Evolutionary conservation across 1,284 basidiomycete species (phyloP), one percentile per base, ranked within the genome.

Genomic region (Coniferiporia weirii): DNA sequence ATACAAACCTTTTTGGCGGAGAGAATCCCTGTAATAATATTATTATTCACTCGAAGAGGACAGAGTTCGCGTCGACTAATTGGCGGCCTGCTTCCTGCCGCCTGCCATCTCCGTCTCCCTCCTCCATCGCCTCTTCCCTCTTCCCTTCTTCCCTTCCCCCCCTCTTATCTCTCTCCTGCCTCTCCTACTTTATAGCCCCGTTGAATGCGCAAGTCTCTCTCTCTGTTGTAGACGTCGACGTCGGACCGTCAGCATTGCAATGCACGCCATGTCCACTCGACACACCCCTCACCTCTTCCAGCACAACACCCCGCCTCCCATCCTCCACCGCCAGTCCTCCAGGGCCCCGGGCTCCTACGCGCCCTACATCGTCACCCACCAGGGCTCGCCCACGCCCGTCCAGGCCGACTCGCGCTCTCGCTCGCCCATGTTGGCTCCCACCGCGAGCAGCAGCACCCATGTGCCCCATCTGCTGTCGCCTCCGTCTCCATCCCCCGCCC

Each of bases 401-500:
- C 27, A 27, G 27, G 19, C 44, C n/a, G 22, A 48, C 52, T 15
- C 44, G 17, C 58, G 54, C 17, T 47, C 48, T 36, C 49, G 48
- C 20, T 52, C 59, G n/a, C 59, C 49, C 27, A 52, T 50, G 32
- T 44, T 46, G 20, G 22, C 54, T 44, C 34, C 49, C 44, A 3
- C 48, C 20, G 20, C 48, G n/a, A 20, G 32, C 54, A 12, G 32
- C 47, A 19, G 44, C 54, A 51, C 15, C 44, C 43, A 56, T 60
- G 47, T 45, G 36, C 48, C 60, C 44, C 44, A n/a, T 55, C 46
- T 52, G 45, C 34, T 61, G 52, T 60, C 63, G 47, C 58, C 63
- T 48, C 20, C 60, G 52, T 57, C 58, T 52, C 75, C 51, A 75
- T 27, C 5, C 3, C 27, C 27, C 27, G 27, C 27, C 27, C 27